Percentiles rank a stretch among this genome's conserved stretches.
phyloP scores from a whole-genome alignment of 192 early-diverging fungal genomes.

The Cetraspora pellucida region DNA sequence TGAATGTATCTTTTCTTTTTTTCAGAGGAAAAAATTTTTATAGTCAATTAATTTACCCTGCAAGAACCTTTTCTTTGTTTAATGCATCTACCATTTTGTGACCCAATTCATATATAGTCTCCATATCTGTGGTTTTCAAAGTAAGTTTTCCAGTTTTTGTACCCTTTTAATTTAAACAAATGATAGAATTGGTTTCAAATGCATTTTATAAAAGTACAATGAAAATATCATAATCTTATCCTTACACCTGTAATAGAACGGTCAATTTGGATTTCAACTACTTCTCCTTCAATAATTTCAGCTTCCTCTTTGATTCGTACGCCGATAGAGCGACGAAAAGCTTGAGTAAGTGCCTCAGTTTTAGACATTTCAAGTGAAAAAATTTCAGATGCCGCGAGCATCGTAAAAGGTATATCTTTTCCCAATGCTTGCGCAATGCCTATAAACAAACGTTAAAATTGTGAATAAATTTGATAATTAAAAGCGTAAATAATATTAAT shows the following conservation, averaged over 20 bases:
- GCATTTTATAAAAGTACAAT: no score
- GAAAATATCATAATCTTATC: no score
- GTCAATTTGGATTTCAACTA: slow-evolving; percentile 98
- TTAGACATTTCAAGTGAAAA: slow-evolving; percentile 99
- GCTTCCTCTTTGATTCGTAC: slow-evolving; percentile 99
- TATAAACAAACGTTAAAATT: slow-evolving; percentile 21
- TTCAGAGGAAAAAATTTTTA: neutral
- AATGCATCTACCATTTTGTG: slow-evolving; percentile 98
- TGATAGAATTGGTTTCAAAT: neutral
- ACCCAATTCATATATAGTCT: slow-evolving; percentile 98
- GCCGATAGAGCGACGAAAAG: slow-evolving; percentile 95
- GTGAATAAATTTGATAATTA: no score
- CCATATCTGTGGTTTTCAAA: slow-evolving; percentile 99
- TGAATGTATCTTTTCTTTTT: neutral
- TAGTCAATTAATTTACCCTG: slow-evolving; percentile 60
- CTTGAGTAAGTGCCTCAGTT: slow-evolving; percentile 97
- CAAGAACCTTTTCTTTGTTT: slow-evolving; percentile 97
- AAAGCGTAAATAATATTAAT: neutral
- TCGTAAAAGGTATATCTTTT: slow-evolving; percentile 94
- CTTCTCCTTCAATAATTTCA: slow-evolving; percentile 98
- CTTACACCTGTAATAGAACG: slow-evolving; percentile 87
- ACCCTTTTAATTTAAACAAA: slow-evolving; percentile 51
- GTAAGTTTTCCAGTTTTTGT: slow-evolving; percentile 97
- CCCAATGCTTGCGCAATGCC: slow-evolving; percentile 94
- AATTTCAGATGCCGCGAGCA: slow-evolving; percentile 96